A percentile compares a stretch with the other conserved stretches of the same genome.
Conservation (phyloP, 495 filamentous ascomycete genomes). For the Penicillium antarcticum region DNA sequence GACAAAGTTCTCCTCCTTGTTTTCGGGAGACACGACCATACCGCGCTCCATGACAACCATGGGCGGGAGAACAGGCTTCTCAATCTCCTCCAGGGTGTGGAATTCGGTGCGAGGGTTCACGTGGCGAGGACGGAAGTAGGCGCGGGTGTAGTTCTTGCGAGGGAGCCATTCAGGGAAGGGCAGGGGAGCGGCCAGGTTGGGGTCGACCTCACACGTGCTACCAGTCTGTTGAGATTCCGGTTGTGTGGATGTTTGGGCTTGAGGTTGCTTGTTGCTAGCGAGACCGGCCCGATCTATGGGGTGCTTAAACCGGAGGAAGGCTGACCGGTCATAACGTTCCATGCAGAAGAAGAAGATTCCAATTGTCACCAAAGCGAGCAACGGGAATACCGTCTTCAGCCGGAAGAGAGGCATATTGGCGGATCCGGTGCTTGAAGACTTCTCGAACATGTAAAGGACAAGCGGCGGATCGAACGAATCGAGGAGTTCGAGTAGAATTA, state of each 20-base stretch:
- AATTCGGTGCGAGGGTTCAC: slow-evolving; percentile 40
- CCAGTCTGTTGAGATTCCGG: slow-evolving; percentile 7
- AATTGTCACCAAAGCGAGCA: slow-evolving; percentile 42
- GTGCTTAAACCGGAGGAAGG: slow-evolving; percentile 41
- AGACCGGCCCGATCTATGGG: slow-evolving; percentile 30
- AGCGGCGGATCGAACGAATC: neutral
- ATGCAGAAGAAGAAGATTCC: slow-evolving; percentile 46
- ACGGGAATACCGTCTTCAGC: slow-evolving; percentile 43
- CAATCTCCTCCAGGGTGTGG: slow-evolving; percentile 39
- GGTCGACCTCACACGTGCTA: slow-evolving; percentile 36
- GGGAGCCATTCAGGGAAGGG: slow-evolving; percentile 45
- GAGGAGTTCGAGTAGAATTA: neutral
- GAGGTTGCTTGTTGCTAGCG: slow-evolving; percentile 8
- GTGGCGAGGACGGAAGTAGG: slow-evolving; percentile 43
- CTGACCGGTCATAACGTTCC: slow-evolving; percentile 42
- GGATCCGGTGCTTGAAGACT: slow-evolving; percentile 22
- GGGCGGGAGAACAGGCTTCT: slow-evolving; percentile 40
- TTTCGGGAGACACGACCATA: slow-evolving; percentile 40
- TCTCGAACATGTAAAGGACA: slow-evolving; percentile 38
- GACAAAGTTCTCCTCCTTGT: slow-evolving; percentile 33
- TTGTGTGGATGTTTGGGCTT: slow-evolving; percentile 19
- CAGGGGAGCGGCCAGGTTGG: slow-evolving; percentile 34
- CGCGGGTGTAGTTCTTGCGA: slow-evolving; percentile 49
- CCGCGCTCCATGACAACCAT: slow-evolving; percentile 47
- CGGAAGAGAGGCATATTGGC: slow-evolving; percentile 45